Conservation (phyloP, 2,329 filamentous ascomycete genomes). For the Aspergillus arachidicola region DNA sequence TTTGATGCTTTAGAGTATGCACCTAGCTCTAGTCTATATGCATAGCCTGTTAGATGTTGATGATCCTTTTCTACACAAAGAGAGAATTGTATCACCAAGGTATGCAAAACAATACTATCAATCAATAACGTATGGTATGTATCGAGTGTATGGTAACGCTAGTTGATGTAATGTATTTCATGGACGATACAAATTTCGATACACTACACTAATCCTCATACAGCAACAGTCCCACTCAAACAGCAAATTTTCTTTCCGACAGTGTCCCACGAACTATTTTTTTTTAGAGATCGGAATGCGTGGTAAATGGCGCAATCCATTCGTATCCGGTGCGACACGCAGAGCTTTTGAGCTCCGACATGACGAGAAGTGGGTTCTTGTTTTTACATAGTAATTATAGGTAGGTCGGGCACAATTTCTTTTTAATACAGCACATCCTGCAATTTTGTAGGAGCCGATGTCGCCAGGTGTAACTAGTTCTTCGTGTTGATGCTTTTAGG, state of each 20-base stretch:
- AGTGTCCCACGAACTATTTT: neutral
- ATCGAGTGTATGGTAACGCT: neutral
- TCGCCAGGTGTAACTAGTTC: neutral
- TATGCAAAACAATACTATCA: neutral
- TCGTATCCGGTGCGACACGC: neutral
- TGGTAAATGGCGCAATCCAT: neutral
- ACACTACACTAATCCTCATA: neutral
- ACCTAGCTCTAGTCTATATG: neutral
- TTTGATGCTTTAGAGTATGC: neutral
- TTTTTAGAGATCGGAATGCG: neutral
- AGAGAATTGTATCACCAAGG: neutral
- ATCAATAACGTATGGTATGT: neutral
- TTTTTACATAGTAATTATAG: no score
- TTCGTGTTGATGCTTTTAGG: neutral
- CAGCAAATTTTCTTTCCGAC: neutral
- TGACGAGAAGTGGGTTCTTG: neutral
- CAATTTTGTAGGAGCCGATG: neutral
- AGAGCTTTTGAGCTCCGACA: neutral
- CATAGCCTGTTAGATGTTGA: neutral
- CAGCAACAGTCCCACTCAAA: neutral
- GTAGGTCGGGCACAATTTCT: no score
- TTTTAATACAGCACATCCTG: neutral
- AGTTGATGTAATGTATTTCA: neutral
- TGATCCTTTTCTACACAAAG: neutral
- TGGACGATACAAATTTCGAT: neutral